Percentiles rank a stretch among this genome's conserved stretches.
phyloP scores from a whole-genome alignment of 2,329 filamentous ascomycete species.

The Ascochyta lentis region DNA sequence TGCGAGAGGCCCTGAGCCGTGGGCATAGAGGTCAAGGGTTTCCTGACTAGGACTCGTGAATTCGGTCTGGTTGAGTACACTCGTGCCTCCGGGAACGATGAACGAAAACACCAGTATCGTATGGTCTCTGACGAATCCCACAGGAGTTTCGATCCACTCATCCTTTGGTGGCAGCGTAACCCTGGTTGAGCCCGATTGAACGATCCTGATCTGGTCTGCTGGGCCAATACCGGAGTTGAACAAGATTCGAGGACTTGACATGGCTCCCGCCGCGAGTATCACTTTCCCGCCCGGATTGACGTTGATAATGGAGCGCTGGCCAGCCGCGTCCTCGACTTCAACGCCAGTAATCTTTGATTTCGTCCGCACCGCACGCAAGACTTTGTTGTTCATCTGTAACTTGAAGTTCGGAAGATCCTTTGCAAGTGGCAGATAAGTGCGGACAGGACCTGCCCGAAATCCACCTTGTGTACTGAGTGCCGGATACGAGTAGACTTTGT shows the following conservation, averaged over 20 bases:
- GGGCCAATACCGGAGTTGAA: slow-evolving; percentile 38
- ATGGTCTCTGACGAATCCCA: slow-evolving; percentile 41
- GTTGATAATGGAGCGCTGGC: slow-evolving; percentile 24
- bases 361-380: slow-evolving; percentile 24
- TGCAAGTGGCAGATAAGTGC: slow-evolving; percentile 29
- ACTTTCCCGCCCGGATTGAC: slow-evolving; percentile 29
- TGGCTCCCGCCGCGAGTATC: slow-evolving; percentile 33
- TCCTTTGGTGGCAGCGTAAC: slow-evolving; percentile 25
- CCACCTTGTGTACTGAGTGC: slow-evolving; percentile 21
- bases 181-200: slow-evolving; percentile 18
- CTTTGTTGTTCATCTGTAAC: slow-evolving; percentile 30
- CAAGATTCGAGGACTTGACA: slow-evolving; percentile 33
- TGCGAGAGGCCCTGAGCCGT: slow-evolving; percentile 48
- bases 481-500: slow-evolving; percentile 24
- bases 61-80: slow-evolving; percentile 15
- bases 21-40: slow-evolving; percentile 21
- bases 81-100: slow-evolving; percentile 19
- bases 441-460: slow-evolving; percentile 28
- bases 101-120: slow-evolving; percentile 20
- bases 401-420: slow-evolving; percentile 27
- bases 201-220: slow-evolving; percentile 31
- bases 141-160: slow-evolving; percentile 31
- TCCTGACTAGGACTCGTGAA: slow-evolving; percentile 22
- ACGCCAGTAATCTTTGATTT: slow-evolving; percentile 27
- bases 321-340: slow-evolving; percentile 20